Evolutionary conservation across 129 eudicot genomes (phyloP), one percentile per base, ranked within the genome.

Genomic region (Logfia minima): DNA sequence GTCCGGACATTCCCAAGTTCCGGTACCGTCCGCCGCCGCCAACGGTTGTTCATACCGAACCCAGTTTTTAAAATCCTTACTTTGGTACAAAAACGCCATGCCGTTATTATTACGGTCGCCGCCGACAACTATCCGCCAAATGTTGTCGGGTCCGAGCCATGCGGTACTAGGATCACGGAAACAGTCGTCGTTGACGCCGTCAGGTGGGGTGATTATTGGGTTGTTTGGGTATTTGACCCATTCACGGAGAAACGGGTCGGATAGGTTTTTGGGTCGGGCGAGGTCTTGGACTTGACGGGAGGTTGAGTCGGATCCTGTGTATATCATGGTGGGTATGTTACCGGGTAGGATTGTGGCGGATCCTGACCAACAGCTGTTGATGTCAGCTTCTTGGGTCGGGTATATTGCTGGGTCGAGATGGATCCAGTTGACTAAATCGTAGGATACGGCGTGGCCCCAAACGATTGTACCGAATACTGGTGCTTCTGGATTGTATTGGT

Each of bases 141-240:
- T 45, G 19, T 73, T 73, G 34, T 82, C 85, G 41, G 74, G 78
- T 1, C 85, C 85, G 2, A 21, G 75, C 85, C 85, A 82, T 4
- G 85, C 85, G 43, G 85, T 82, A 71, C 85, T 82, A 6, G 85
- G 85, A 71, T 82, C 85, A 4, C 85, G 81, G 74, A 82, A 82
- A 43, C 82, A 73, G 56, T 82, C 85, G 45, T 72, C 82, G n/a
- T 77, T 77, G 58, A 82, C 85, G 19, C 85, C 85, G 1, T 31
- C 76, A 17, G 85, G 85, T 17, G 85, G 74, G 70, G 85, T 82
- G 6, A 82, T 72, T 23, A 77, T 66, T 10, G 85, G 85, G 85
- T 82, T 82, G 0, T 14, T 8, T 0, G 48, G 0, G 78, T 72
- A 48, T 23, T 82, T 82, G 59, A 77, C 75, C 85, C 85, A 82